A percentile compares a stretch with the other conserved stretches of the same genome.
Conservation (phyloP, 768 basidiomycete species). For the Boletus reticulatus region DNA sequence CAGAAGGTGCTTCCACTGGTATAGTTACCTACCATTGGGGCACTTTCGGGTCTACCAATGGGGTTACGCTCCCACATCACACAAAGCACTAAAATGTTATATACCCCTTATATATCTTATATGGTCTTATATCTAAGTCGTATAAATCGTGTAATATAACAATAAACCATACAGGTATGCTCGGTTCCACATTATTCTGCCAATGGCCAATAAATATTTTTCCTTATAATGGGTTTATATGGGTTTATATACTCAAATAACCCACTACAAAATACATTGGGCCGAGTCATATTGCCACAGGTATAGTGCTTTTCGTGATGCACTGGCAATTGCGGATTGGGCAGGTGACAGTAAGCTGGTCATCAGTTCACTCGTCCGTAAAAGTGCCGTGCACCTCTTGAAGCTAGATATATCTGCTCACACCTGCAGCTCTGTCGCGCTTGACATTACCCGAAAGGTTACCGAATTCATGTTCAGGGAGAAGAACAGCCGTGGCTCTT, state of each 20-base stretch:
- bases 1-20: constrained; percentile 12
- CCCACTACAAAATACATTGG: too few species aligned
- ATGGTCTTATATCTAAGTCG: too few species aligned
- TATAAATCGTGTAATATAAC: too few species aligned
- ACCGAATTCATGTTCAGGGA: constrained; percentile 60
- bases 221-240: too few species aligned
- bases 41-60: constrained; percentile 53
- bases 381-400: constrained; percentile 43
- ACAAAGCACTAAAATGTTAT: too few species aligned
- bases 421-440: constrained; percentile 41
- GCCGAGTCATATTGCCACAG: too few species aligned
- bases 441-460: constrained; percentile 53
- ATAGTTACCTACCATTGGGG: constrained; percentile 52
- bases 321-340: constrained; percentile 30
- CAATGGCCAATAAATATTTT: too few species aligned
- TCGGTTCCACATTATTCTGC: too few species aligned
- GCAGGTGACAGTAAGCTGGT: constrained; percentile 24
- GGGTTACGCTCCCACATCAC: constrained; percentile 38
- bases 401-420: constrained; percentile 34
- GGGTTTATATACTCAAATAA: too few species aligned
- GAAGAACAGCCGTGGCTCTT: constrained; percentile 28
- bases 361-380: constrained; percentile 46
- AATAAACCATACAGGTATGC: too few species aligned
- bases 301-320: too few species aligned
- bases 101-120: too few species aligned